Percentiles rank a stretch among this genome's conserved stretches.
Conservation (phyloP, 2,329 filamentous ascomycete genomes). For the Lachnellula subtilissima region DNA sequence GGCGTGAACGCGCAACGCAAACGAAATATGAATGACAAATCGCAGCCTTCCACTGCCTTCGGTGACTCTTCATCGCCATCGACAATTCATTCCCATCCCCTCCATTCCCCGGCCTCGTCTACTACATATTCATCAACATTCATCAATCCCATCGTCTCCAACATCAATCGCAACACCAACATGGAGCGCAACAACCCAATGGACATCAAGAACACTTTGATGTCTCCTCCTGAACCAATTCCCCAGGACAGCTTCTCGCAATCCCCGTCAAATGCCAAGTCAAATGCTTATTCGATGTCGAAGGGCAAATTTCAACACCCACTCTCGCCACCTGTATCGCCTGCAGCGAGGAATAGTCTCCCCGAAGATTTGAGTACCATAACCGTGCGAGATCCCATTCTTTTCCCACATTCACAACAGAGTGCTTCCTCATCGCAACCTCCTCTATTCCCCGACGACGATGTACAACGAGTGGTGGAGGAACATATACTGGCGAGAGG, state of each 20-base stretch:
- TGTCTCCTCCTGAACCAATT: constrained; percentile 57
- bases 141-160: constrained; percentile 20
- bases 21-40: constrained; percentile 26
- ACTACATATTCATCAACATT: constrained; percentile 14
- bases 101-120: constrained; percentile 3
- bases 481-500: constrained; percentile 32
- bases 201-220: constrained; percentile 43
- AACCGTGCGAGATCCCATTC: constrained; percentile 47
- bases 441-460: constrained; percentile 47
- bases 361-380: constrained; percentile 32
- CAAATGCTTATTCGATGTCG: constrained; percentile 28
- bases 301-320: constrained; percentile 36
- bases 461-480: constrained; percentile 45
- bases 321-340: constrained; percentile 56
- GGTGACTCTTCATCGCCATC: constrained; percentile 20
- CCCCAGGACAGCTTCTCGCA: constrained; percentile 47
- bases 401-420: constrained; percentile 48
- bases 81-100: constrained; percentile 16
- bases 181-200: constrained; percentile 24
- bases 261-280: constrained; percentile 21
- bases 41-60: constrained; percentile 29
- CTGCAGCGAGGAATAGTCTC: constrained; percentile 34
- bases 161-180: constrained; percentile 18
- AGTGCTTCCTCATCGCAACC: constrained; percentile 39
- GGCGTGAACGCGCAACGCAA: constrained; percentile 14